phyloP scores from a whole-genome alignment of 768 basidiomycete genomes.

The Xerocomellus dryophilus region DNA sequence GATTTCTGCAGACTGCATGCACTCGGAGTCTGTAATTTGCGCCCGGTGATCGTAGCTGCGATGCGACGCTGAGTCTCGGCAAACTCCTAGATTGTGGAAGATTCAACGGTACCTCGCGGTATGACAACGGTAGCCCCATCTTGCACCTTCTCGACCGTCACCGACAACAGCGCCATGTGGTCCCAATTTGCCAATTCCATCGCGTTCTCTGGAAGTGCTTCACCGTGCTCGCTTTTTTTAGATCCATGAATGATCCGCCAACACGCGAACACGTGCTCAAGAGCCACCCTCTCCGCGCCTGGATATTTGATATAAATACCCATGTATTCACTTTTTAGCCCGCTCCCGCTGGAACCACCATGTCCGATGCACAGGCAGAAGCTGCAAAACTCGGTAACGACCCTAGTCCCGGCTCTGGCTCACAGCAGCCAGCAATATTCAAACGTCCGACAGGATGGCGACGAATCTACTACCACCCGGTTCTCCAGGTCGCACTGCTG shows the following conservation, averaged over 20 bases:
- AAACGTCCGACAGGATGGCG: constrained; percentile 51
- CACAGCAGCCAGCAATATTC: constrained; percentile 30
- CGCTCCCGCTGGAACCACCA: constrained; percentile 1
- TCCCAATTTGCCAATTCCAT: neutral
- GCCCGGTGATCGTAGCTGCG: no score
- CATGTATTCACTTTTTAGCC: neutral
- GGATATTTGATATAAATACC: constrained; percentile 3
- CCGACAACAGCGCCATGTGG: no score
- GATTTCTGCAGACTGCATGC: no score
- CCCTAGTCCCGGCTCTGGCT: constrained; percentile 19
- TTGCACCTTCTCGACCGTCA: neutral
- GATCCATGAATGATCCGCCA: neutral
- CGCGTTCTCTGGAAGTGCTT: neutral
- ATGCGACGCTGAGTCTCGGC: neutral
- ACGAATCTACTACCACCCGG: constrained; percentile 54
- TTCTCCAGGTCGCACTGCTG: constrained; percentile 44
- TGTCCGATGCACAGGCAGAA: constrained; percentile 21
- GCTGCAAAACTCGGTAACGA: constrained; percentile 18
- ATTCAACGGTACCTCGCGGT: neutral
- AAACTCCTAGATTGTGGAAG: neutral
- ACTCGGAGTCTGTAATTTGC: no score
- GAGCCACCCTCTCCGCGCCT: neutral
- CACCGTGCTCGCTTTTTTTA: neutral
- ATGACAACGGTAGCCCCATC: neutral
- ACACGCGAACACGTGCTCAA: neutral